Percentiles rank a stretch among this genome's conserved stretches.
phyloP scores from a whole-genome alignment of 176 grass and related monocot species.

The Typha latifolia region DNA sequence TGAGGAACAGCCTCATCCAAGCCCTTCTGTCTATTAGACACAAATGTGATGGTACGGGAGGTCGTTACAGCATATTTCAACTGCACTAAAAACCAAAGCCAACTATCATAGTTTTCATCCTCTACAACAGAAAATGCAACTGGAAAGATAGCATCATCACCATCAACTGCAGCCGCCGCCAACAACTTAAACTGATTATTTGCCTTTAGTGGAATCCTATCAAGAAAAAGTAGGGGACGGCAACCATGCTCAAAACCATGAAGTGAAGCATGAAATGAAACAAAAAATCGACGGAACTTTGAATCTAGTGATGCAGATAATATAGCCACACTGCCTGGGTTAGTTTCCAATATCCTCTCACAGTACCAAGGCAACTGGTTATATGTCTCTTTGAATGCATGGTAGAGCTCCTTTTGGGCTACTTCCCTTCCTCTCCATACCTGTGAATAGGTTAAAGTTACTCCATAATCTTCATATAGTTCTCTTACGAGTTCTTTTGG shows the following conservation, averaged over 20 bases:
- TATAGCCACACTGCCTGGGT: constrained; percentile 79
- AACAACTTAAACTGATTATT: constrained; percentile 86
- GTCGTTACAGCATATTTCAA: constrained; percentile 67
- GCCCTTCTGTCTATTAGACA: constrained; percentile 81
- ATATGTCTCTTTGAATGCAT: constrained; percentile 80
- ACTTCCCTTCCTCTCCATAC: constrained; percentile 90
- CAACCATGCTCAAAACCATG: constrained; percentile 80
- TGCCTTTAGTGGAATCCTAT: constrained; percentile 82
- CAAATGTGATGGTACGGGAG: constrained; percentile 53
- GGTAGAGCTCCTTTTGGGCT: constrained; percentile 84
- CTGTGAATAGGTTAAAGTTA: constrained; percentile 83
- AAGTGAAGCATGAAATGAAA: constrained; percentile 91
- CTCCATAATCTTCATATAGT: constrained; percentile 78
- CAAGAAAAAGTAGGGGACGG: constrained; percentile 85
- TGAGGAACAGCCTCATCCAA: constrained; percentile 77
- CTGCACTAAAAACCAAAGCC: constrained; percentile 92
- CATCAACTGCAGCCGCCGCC: constrained; percentile 77
- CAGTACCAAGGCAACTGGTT: constrained; percentile 86
- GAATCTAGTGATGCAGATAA: constrained; percentile 65
- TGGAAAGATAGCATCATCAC: constrained; percentile 78
- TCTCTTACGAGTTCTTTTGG: constrained; percentile 88
- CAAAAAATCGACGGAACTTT: constrained; percentile 87
- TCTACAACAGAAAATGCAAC: constrained; percentile 91
- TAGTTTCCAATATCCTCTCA: constrained; percentile 78
- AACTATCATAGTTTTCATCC: constrained; percentile 85